Base-by-base conservation (phyloP, 2,329 filamentous ascomycete species). In the Botrytis hyacinthi region DNA sequence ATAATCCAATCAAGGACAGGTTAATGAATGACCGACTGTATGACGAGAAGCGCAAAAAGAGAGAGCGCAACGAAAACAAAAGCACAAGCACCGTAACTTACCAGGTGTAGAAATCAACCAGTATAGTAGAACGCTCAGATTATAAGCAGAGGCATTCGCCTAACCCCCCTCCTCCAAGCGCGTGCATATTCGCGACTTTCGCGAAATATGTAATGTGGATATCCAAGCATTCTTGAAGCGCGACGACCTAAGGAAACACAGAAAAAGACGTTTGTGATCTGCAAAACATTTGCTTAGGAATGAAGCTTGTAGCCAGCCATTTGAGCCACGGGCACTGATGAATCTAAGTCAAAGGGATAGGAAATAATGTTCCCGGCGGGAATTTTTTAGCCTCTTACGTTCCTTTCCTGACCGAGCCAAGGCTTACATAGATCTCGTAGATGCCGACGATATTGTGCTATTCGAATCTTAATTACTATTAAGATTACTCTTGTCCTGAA, bases 161-260 rank as follows among this genome's bases (percentile, higher is more conserved):
- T 51, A 20, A 10, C 32, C 63, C 32, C 63, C 44, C 46, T n/a
- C 32, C 46, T 6, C 20, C 42, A 46, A 51, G 63, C 44, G 32
- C 40, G 32, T 67, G 63, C 44, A 67, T 18, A 42, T 42, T 42
- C 42, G 14, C 42, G 42, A 42, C 16, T 51, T 67, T 51, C 63
- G 63, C 26, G 44, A 67, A 51, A 67, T 67, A 67, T 67, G 63
- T 51, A 22, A 37, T 67, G 32, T 67, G 63, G 32, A 67, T 51
- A 37, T 51, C 63, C 46, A n/a, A 51, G 46, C 63, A 67, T 67
- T 67, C 63, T 51, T 67, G 63, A 26, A 51, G 63, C 63, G 63
- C 63, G 63, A 40, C 46, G 18, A 67, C 42, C 63, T 29, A 54
- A 22, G 29, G 42, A 48, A 48, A 66, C n/a, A 35, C 32, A 10